phyloP scores from a whole-genome alignment of 2,329 filamentous ascomycete genomes.

The Periconia digitata region DNA sequence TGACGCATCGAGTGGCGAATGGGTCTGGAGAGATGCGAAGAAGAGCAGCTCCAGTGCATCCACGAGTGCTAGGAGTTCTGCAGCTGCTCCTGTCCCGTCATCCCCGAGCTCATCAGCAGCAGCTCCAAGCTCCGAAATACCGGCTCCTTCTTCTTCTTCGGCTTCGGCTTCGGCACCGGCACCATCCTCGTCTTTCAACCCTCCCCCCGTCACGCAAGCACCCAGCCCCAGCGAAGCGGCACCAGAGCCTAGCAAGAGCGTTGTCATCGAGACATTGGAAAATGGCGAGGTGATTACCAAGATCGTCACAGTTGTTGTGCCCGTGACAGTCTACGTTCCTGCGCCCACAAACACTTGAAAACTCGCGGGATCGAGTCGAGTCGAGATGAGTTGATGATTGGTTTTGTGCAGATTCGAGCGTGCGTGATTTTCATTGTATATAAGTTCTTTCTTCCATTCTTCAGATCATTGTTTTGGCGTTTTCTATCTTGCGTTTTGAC shows the following conservation, averaged over 20 bases:
- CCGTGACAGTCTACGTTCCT: constrained; percentile 8
- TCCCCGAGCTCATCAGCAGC: background rate
- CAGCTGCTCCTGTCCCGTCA: background rate
- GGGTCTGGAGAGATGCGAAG: constrained; percentile 4
- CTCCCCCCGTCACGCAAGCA: background rate
- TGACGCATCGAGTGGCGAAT: constrained; percentile 8
- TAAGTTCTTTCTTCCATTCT: no score
- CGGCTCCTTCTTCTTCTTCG: background rate
- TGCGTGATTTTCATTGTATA: no score
- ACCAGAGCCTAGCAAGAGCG: background rate
- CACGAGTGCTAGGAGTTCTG: background rate
- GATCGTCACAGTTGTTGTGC: constrained; percentile 6
- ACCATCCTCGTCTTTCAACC: background rate
- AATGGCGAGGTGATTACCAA: constrained; percentile 4
- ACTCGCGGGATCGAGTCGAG: background rate
- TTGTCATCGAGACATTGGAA: constrained; percentile 4
- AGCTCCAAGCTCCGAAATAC: background rate
- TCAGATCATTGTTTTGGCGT: no score
- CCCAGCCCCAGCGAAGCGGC: background rate
- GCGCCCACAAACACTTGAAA: constrained; percentile 3
- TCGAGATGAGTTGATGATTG: no score
- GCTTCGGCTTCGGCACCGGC: background rate
- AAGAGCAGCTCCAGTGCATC: background rate
- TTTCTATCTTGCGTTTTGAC: no score
- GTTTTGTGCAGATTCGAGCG: no score